Evolutionary conservation across 2,329 filamentous ascomycete genomes (phyloP), one percentile per base, ranked within the genome.

Genomic region (Fusarium devonianum): DNA sequence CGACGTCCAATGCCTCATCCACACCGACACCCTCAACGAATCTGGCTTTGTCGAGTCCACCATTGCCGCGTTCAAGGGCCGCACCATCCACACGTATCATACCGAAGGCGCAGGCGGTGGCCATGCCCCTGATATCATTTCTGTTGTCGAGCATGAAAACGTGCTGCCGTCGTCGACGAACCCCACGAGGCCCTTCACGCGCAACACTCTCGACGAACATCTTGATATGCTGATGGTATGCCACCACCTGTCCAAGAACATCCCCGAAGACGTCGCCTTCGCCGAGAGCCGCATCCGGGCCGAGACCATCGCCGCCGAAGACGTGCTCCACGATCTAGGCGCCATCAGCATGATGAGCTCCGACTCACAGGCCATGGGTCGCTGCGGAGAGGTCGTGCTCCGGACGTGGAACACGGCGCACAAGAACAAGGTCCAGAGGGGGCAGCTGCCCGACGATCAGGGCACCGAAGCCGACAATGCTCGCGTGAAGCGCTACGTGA

Each of bases 161-260:
- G 92, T 97, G 2, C 82, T 97, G 1, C 93, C 93, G 0, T 91
- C 87, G 5, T 93, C 88, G 35, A 97, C 93, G 0, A 97, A 96
- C 70, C 93, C 93, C 0, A 97, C 93, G 2, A 81, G 92, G 2
- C 93, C 93, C 1, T 97, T 86, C 72, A 97, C 93, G 2, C 79
- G 81, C 59, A 97, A 97, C 76, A 97, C 93, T 0, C 82, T 97
- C 0, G 93, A 97, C 67, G 93, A 97, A 73, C 93, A 97, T 73
- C 83, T 97, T 11, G 93, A 97, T 75, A 97, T 97, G 93, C 78
- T 97, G 35, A 97, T 97, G 93, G 91, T 96, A 26, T 97, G 93
- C 77, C 93, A 97, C 72, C 93, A 97, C 68, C 78, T 97, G 8
- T 92, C 87, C 41, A 90, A 90, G 72, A 87, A 96, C 72, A 97